Percentiles rank a stretch among this genome's conserved stretches.
Conservation (phyloP, 768 basidiomycete species). For the Cantharellus anzutake region DNA sequence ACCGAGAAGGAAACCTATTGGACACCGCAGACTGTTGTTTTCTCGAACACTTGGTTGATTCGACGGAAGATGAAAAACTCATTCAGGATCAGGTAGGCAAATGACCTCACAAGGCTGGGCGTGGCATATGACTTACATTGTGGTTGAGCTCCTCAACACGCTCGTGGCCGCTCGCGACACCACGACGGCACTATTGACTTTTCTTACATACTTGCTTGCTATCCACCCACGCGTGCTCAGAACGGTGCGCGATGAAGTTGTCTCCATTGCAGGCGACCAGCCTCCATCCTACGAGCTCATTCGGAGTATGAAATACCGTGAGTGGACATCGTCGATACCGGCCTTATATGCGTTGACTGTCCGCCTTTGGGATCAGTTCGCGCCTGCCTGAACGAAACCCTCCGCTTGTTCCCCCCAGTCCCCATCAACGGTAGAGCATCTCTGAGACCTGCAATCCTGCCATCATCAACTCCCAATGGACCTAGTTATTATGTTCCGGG, state of each 20-base stretch:
- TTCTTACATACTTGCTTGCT: conserved; percentile 14
- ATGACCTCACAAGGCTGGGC: not conserved
- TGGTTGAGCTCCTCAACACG: conserved; percentile 9
- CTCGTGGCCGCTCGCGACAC: conserved; percentile 19
- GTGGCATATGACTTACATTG: not conserved
- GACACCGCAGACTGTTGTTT: conserved; percentile 1
- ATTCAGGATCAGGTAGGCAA: not conserved
- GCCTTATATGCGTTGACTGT: not conserved
- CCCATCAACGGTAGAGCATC: not conserved
- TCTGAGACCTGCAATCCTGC: not conserved
- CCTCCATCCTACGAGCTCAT: conserved; percentile 1
- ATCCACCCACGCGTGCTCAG: conserved; percentile 11
- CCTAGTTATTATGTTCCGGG: conserved; percentile 3
- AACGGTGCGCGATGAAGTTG: conserved; percentile 12
- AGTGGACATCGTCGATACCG: conserved; percentile 1
- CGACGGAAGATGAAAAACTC: not conserved
- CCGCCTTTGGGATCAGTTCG: conserved; percentile 11
- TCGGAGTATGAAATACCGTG: conserved; percentile 13
- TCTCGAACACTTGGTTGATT: conserved; percentile 13
- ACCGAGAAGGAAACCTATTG: not conserved
- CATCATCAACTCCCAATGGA: not conserved
- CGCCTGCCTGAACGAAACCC: conserved; percentile 17
- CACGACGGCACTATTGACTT: conserved; percentile 15
- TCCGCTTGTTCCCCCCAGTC: conserved; percentile 19
- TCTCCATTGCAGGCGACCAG: not conserved